Evolutionary conservation across 148 eudicot species (phyloP), one percentile per base, ranked within the genome.

Genomic region (Arbutus unedo): DNA sequence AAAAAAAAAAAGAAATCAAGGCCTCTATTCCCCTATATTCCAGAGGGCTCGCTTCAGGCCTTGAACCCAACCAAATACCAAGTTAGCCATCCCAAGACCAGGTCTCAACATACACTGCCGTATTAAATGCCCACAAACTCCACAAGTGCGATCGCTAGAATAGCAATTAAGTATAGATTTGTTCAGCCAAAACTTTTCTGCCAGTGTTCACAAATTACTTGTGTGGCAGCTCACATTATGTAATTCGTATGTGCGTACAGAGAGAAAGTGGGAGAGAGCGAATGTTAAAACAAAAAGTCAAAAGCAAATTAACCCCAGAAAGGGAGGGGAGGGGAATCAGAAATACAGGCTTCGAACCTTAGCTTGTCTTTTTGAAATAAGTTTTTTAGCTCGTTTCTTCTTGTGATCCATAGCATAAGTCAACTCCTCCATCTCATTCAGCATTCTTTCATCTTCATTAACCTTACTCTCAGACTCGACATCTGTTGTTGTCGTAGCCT

Each of bases 351-450:
- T 38, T 23, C 57, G 31, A 78, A 93, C 98, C 98, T 93, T 95
- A 57, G 94, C 93, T 77, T 79, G 92, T 81, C 98, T 88, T 85
- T 92, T 95, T 68, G 93, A 87, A 16, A 88, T 81, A 83, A 89
- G 75, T 81, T 92, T 95, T 86, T 90, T 95, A 49, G 89, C 89
- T 62, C 93, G 89, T 82, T 92, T 95, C 88, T 91, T 92, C 85
- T 95, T 93, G 21, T 89, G 89, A 78, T 93, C 95, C 85, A 93
- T 87, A 78, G 89, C 95, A 88, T 88, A 79, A 8, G 94, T 91
- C 79, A 90, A 81, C 77, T 92, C 94, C 86, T 93, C 95, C 93
- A 95, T 95, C 88, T 95, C 98, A 85, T 89, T 87, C 8, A 95
- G 94, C 72, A 92, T 77, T 82, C 82, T 89, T 80, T 95, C 94